These are phyloP conservation scores for Vitis labrusca DNA, from an alignment of 164 flowering plant genomes.

Conservation along the genomic window DNA sequence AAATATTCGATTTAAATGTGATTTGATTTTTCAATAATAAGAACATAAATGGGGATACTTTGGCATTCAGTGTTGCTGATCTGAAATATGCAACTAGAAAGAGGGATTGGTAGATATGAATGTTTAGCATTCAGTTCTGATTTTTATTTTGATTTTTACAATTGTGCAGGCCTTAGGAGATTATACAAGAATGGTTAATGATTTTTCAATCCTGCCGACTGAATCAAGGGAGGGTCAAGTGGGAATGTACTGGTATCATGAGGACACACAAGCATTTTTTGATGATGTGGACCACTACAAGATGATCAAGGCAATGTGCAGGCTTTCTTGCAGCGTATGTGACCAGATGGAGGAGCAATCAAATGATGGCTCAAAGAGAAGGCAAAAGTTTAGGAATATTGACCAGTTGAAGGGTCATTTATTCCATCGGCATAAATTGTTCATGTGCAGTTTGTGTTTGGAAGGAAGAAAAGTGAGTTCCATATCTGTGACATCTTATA, in stretches of 20 bases:
- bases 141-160: constrained; percentile 7
- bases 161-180: constrained; percentile 79
- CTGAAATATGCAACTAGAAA: not conserved
- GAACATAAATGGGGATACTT: no score
- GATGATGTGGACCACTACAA: constrained; percentile 88
- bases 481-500: not conserved
- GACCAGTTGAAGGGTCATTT: constrained; percentile 87
- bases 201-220: constrained; percentile 67
- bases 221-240: constrained; percentile 67
- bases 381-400: constrained; percentile 55
- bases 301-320: constrained; percentile 96
- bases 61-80: not conserved
- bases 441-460: constrained; percentile 87
- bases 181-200: constrained; percentile 66
- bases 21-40: no score
- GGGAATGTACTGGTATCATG: constrained; percentile 87
- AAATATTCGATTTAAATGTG: no score
- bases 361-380: constrained; percentile 51
- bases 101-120: not conserved
- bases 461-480: constrained; percentile 89
- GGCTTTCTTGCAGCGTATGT: constrained; percentile 83
- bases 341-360: constrained; percentile 60
- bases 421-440: constrained; percentile 62
- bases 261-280: constrained; percentile 77
- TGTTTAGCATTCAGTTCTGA: not conserved